Evolutionary conservation across 441 rosid genomes (phyloP).

Genomic region (Pelargonium fulgidum): DNA sequence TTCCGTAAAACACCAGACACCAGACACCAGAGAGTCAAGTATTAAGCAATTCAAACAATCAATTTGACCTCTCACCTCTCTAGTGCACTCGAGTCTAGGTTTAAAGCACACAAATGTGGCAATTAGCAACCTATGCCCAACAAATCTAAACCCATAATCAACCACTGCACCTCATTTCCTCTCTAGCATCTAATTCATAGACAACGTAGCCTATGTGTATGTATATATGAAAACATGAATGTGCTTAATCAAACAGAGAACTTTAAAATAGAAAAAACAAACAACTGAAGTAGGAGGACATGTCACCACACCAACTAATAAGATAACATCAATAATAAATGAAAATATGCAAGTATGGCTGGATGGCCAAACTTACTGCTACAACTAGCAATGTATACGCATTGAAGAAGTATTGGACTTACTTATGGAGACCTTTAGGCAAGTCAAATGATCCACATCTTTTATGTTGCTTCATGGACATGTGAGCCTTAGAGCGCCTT

Average conservation of each 20-base stretch:
- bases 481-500: constrained; percentile 67
- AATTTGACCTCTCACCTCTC: background rate
- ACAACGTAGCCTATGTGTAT: background rate
- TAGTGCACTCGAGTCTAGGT: background rate
- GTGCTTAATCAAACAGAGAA: background rate
- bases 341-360: background rate
- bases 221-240: background rate
- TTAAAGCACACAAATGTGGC: background rate
- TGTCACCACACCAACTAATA: background rate
- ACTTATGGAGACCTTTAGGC: constrained; percentile 52
- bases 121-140: background rate
- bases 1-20: background rate
- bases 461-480: constrained; percentile 73
- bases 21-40: background rate
- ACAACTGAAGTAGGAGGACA: too few species aligned
- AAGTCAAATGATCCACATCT: constrained; percentile 50
- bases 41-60: background rate
- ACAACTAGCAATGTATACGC: constrained; percentile 6
- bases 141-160: background rate
- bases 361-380: constrained; percentile 3
- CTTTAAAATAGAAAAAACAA: background rate
- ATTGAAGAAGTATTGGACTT: constrained; percentile 24
- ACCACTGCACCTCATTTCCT: background rate
- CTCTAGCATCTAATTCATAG: background rate
- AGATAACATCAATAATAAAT: background rate